A percentile compares a stretch with the other conserved stretches of the same genome.
Evolutionary conservation across 176 grass and related monocot genomes (phyloP).

Genomic region (Rhynchospora tenuis): DNA sequence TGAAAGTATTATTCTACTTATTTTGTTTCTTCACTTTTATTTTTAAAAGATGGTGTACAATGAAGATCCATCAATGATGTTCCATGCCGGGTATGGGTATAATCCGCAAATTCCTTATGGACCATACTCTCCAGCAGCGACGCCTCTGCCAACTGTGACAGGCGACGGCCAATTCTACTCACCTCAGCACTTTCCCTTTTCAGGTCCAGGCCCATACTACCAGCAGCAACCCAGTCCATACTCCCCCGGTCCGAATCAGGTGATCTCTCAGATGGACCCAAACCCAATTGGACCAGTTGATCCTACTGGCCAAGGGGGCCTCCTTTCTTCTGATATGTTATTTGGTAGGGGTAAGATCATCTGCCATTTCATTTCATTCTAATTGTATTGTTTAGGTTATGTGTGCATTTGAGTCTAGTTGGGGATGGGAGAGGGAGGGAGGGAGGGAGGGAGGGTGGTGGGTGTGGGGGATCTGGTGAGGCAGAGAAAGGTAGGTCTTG

Average conservation of each 20-base stretch:
- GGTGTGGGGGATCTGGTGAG: neutral
- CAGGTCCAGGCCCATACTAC: constrained; percentile 80
- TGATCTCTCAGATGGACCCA: constrained; percentile 42
- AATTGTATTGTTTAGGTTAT: neutral
- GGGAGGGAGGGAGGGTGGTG: neutral
- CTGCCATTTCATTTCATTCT: neutral
- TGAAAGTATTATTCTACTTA: neutral
- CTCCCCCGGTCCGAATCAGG: neutral
- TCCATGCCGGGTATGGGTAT: constrained; percentile 85
- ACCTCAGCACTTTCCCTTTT: constrained; percentile 90
- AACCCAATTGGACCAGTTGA: constrained; percentile 9
- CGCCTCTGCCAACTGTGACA: constrained; percentile 61
- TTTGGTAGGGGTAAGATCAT: constrained; percentile 24
- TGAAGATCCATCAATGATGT: constrained; percentile 81
- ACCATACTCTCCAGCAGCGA: constrained; percentile 79
- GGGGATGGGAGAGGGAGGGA: neutral
- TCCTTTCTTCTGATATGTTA: constrained; percentile 18
- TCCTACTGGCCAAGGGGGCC: neutral
- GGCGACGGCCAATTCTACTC: constrained; percentile 87
- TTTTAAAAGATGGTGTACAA: constrained; percentile 69
- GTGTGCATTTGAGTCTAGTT: neutral
- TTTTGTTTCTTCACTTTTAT: neutral
- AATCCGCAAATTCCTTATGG: constrained; percentile 76
- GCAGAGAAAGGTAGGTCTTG: neutral
- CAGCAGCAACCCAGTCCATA: constrained; percentile 38